Percentiles rank a stretch among this genome's conserved stretches.
These are phyloP conservation scores for Hyaloperonospora brassicae DNA, from an alignment of 352 stramenopile genomes.

Conservation along the genomic window DNA sequence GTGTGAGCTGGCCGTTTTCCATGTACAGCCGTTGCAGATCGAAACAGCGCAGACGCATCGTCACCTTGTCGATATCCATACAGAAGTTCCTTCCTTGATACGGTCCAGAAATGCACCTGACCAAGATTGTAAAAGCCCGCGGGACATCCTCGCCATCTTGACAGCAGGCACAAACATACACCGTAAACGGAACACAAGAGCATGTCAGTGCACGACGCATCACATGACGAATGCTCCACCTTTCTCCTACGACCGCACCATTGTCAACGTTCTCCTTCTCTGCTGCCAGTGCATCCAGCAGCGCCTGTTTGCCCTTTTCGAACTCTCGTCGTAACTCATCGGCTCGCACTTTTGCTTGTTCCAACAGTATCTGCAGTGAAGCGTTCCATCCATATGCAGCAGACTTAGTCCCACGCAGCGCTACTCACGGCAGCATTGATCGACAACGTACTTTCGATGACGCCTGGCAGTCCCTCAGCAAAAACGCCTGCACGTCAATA, in stretches of 20 bases:
- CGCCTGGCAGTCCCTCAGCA: conserved; percentile 36
- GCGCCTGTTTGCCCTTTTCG: conserved; percentile 41
- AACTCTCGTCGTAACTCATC: conserved; percentile 45
- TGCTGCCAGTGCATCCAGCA: conserved; percentile 46
- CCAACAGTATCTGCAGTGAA: conserved; percentile 40
- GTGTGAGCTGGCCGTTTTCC: too few species aligned
- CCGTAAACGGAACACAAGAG: not conserved
- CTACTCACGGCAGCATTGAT: not conserved
- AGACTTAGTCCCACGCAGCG: too few species aligned
- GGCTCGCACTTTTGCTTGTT: conserved; percentile 41
- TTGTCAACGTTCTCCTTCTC: conserved; percentile 51
- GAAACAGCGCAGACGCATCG: not conserved
- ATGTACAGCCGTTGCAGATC: too few species aligned
- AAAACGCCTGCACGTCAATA: conserved; percentile 43
- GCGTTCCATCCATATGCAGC: too few species aligned
- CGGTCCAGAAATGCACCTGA: conserved; percentile 43
- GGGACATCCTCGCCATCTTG: conserved; percentile 21
- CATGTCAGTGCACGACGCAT: conserved; percentile 5
- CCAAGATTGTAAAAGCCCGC: conserved; percentile 37
- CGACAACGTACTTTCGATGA: conserved; percentile 28
- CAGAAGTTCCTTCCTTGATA: conserved; percentile 57
- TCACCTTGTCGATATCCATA: conserved; percentile 51
- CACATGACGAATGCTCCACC: too few species aligned
- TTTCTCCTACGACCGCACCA: conserved; percentile 8
- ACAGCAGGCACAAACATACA: not conserved